These are phyloP conservation scores for Solioccasus polychromus DNA, from an alignment of 768 basidiomycete species.

Conservation along the genomic window DNA sequence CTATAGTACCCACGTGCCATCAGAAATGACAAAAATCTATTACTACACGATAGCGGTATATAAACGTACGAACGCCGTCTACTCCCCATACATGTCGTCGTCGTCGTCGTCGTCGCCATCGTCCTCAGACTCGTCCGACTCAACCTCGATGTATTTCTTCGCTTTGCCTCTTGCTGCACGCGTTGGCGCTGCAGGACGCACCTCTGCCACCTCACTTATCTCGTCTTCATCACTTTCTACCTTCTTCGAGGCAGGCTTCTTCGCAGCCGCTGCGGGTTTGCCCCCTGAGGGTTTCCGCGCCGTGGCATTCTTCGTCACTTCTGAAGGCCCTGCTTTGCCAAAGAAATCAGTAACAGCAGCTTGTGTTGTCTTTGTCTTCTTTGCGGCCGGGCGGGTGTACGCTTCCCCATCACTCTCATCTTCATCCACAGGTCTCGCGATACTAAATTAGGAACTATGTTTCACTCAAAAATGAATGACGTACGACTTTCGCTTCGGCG, in stretches of 20 bases:
- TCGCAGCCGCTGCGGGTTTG: constrained; percentile 56
- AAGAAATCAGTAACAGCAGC: constrained; percentile 60
- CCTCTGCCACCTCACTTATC: constrained; percentile 42
- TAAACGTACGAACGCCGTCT: constrained; percentile 2
- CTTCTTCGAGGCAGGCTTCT: constrained; percentile 45
- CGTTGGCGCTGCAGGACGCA: constrained; percentile 40
- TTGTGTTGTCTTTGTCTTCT: constrained; percentile 48
- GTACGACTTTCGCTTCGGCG: constrained; percentile 69
- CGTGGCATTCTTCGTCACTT: constrained; percentile 38
- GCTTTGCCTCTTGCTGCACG: constrained; percentile 47
- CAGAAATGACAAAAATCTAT: not conserved
- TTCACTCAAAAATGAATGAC: constrained; percentile 12
- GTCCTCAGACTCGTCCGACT: constrained; percentile 47
- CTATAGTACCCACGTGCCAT: constrained; percentile 14
- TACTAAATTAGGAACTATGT: constrained; percentile 6
- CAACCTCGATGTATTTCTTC: constrained; percentile 65
- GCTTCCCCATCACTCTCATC: constrained; percentile 43
- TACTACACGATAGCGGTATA: too few species aligned
- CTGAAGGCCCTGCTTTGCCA: constrained; percentile 39
- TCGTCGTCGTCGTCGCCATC: constrained; percentile 39
- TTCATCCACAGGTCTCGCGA: constrained; percentile 31
- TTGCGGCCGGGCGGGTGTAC: constrained; percentile 45
- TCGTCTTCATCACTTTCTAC: constrained; percentile 45
- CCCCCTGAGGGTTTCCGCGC: constrained; percentile 54
- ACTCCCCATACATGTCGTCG: constrained; percentile 46